Percentiles rank a stretch among this genome's conserved stretches.
Evolutionary conservation across 73 alveolate species (phyloP).

Genomic region (Paramecium bursaria): DNA sequence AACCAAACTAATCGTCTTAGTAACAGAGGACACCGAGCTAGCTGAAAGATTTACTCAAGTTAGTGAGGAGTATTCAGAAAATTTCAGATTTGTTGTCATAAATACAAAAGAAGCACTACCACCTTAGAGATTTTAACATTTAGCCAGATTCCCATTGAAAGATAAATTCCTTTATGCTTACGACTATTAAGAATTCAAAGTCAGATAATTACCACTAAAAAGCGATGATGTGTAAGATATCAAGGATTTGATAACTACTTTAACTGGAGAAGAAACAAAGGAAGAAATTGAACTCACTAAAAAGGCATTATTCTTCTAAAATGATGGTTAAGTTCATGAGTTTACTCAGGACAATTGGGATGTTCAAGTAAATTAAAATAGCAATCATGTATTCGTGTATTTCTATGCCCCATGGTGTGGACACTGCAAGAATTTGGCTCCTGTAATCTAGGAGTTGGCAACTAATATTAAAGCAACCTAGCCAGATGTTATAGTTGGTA

Average conservation of each 20-base stretch:
- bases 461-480: slow-evolving; percentile 64
- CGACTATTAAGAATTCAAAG: neutral
- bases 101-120: slow-evolving; percentile 10
- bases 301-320: neutral
- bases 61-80: neutral
- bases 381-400: slow-evolving; percentile 92
- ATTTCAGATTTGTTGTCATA: slow-evolving; percentile 7
- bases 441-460: slow-evolving; percentile 92
- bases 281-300: neutral
- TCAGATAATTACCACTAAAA: neutral
- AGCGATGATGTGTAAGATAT: neutral
- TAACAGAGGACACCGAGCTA: neutral
- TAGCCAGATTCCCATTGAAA: neutral
- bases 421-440: slow-evolving; percentile 97
- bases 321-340: slow-evolving; percentile 16
- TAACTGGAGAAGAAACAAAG: neutral
- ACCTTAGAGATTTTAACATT: neutral
- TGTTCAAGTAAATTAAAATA: slow-evolving; percentile 83
- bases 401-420: slow-evolving; percentile 99
- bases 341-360: slow-evolving; percentile 69
- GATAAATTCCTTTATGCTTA: neutral
- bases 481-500: slow-evolving; percentile 74
- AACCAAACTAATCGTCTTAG: neutral
- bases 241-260: neutral
- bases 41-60: neutral